These are phyloP conservation scores for Lyophyllum shimeji DNA, from an alignment of 768 basidiomycete species.

Conservation along the genomic window DNA sequence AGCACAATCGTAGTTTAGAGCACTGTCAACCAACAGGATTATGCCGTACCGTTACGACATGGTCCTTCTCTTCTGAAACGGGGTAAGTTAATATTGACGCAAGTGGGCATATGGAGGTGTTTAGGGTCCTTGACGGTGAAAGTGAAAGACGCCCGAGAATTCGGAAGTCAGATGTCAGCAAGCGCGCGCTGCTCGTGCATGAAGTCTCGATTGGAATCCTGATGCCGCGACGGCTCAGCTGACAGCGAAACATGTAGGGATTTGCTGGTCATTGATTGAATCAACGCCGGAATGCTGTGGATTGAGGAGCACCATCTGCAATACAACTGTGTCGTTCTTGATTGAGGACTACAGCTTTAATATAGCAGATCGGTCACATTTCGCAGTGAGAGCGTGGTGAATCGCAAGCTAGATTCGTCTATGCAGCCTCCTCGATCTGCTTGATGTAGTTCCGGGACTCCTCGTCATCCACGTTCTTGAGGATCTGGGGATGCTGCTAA, in stretches of 20 bases:
- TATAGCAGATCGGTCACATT: background rate
- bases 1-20: background rate
- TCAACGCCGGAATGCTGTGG: slow-evolving; percentile 1
- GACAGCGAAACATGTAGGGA: background rate
- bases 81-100: background rate
- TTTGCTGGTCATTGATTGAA: background rate
- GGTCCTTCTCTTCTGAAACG: background rate
- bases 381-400: too few relatives aligned
- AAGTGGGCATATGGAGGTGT: slow-evolving; percentile 9
- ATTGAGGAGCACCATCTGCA: background rate
- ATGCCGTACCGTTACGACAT: slow-evolving; percentile 11
- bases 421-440: slow-evolving; percentile 63
- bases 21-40: slow-evolving; percentile 12
- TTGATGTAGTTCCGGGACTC: slow-evolving; percentile 54
- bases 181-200: slow-evolving; percentile 6
- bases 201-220: slow-evolving; percentile 1
- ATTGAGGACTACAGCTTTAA: background rate
- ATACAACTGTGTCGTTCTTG: background rate
- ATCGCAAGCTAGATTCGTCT: slow-evolving; percentile 5
- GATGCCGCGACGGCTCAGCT: background rate
- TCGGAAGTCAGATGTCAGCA: slow-evolving; percentile 2
- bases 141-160: slow-evolving; percentile 3
- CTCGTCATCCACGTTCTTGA: slow-evolving; percentile 49
- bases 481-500: slow-evolving; percentile 42
- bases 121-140: slow-evolving; percentile 11